Evolutionary conservation across 352 stramenopile species (phyloP), one percentile per base, ranked within the genome.

Genomic region (Pythium vanterpoolii): DNA sequence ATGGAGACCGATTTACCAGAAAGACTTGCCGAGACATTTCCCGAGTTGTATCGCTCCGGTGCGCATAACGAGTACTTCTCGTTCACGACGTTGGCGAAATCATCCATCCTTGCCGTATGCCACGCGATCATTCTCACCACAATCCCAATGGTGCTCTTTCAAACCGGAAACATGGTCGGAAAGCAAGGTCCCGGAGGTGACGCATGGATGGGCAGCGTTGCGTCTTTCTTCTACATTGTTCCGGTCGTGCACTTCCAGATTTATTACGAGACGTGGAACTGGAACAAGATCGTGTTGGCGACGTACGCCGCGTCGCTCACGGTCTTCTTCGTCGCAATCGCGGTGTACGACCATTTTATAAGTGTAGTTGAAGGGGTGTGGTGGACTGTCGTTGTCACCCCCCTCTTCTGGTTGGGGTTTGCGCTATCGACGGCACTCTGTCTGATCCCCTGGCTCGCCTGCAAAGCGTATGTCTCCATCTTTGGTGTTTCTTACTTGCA

Each of bases 221-320:
- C 90, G 5, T 93, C 93, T 10, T 98, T 98, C 76, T 96, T 93
- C 52, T 93, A 87, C 62, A 85, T 98, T 27, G 81, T 99, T 13
- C 81, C 94, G 1, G 74, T 97, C n/a, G 85, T 98, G 23, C 96
- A 97, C 50, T 77, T 96, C 60, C 79, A 92, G 68, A 87, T 93
- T 21, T 90, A 73, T 49, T 72, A 76, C 30, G 78, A 93, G 61
- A 93, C 82, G 36, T 89, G 78, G 84, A 86, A 90, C 60, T 93
- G 84, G 84, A 86, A 83, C 19, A 63, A 46, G 11, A 24, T 86
- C 13, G 71, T 83, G 2, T 28, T 54, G 18, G 50, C 69, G 9
- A 73, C 63, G 1, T 89, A 93, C 55, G 24, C 51, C 4, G 52
- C 75, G 8, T 92, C 82, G 18, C 44, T 93, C 10, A 47, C 57